phyloP scores from a whole-genome alignment of 345 rosid genomes.

The Ailanthus altissimus region DNA sequence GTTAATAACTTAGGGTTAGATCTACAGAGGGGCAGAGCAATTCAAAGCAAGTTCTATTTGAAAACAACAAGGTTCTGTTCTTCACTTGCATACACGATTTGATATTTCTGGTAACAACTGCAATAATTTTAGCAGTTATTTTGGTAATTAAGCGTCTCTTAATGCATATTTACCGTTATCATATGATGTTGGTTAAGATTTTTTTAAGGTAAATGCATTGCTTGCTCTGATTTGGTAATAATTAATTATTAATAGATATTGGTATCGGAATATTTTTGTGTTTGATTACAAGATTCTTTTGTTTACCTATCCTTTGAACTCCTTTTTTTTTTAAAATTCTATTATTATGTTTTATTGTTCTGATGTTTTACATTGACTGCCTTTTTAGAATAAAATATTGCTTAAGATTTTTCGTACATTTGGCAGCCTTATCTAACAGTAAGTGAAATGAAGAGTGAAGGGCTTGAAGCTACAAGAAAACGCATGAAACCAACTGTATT shows the following conservation, averaged over 20 bases:
- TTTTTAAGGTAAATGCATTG: neutral
- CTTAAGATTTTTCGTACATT: neutral
- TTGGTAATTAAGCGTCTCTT: neutral
- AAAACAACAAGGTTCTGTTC: neutral
- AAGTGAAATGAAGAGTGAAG: conserved; percentile 46
- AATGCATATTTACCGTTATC: neutral
- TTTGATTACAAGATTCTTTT: neutral
- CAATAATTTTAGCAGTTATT: neutral
- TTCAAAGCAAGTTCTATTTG: neutral
- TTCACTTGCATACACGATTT: neutral
- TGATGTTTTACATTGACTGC: neutral
- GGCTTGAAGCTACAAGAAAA: conserved; percentile 48
- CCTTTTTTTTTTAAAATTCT: too few species aligned
- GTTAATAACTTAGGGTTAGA: neutral
- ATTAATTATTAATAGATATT: neutral
- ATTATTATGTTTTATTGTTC: too few species aligned
- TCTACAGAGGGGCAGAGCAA: neutral
- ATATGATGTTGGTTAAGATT: neutral
- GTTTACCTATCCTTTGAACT: neutral
- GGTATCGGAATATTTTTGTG: neutral
- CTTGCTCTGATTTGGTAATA: neutral
- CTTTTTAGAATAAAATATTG: neutral
- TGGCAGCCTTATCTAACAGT: conserved; percentile 2
- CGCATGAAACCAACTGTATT: conserved; percentile 66
- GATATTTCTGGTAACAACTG: neutral